phyloP scores from a whole-genome alignment of 2,329 filamentous ascomycete species.

The Dactylellina cionopaga region DNA sequence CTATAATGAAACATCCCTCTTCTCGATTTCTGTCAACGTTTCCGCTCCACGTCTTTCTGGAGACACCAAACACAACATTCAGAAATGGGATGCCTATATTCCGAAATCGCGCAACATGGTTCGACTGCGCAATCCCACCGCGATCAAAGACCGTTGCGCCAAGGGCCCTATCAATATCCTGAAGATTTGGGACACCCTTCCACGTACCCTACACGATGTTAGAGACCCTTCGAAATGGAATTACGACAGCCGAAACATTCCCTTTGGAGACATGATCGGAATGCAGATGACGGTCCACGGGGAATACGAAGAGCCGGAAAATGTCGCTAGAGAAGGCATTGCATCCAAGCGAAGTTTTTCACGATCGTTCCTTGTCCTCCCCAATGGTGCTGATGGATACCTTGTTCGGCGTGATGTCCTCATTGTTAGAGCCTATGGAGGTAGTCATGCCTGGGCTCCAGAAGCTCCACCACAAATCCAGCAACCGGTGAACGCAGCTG shows the following conservation, averaged over 20 bases:
- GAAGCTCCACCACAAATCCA: conserved; percentile 58
- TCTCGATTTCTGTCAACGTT: conserved; percentile 79
- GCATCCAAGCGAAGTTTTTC: conserved; percentile 80
- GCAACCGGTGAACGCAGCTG: conserved; percentile 34
- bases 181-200: conserved; percentile 75
- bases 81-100: conserved; percentile 76
- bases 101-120: conserved; percentile 79
- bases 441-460: conserved; percentile 65
- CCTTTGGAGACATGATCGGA: conserved; percentile 80
- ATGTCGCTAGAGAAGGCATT: conserved; percentile 63
- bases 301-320: conserved; percentile 80
- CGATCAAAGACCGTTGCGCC: conserved; percentile 73
- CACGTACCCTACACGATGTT: conserved; percentile 78
- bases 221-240: conserved; percentile 77
- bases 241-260: conserved; percentile 80
- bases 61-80: conserved; percentile 56
- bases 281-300: conserved; percentile 82
- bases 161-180: conserved; percentile 73
- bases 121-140: conserved; percentile 60
- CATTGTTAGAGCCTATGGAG: conserved; percentile 74
- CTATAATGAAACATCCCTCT: conserved; percentile 79
- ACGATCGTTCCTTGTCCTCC: conserved; percentile 80
- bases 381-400: conserved; percentile 74
- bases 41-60: conserved; percentile 64
- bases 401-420: conserved; percentile 84